A percentile compares a stretch with the other conserved stretches of the same genome.
These are phyloP conservation scores for Acorus gramineus DNA, from an alignment of 106 monocot species.

Conservation along the genomic window DNA sequence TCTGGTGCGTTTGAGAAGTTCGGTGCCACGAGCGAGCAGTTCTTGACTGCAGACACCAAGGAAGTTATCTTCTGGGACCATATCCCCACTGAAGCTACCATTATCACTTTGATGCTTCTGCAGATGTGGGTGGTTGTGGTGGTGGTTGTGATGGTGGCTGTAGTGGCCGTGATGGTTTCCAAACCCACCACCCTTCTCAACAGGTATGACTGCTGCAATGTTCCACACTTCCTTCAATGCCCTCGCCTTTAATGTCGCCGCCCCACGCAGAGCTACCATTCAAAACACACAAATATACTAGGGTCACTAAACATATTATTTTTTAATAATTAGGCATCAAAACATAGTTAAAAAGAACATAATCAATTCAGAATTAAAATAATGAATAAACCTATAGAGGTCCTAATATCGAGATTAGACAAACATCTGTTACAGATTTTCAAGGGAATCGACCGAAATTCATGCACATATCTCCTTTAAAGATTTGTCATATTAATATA, in stretches of 20 bases:
- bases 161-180: conserved; percentile 7
- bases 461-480: too few species aligned
- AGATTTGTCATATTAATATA: too few species aligned
- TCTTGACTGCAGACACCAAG: conserved; percentile 68
- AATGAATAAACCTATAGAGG: too few species aligned
- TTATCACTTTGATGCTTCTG: conserved; percentile 7
- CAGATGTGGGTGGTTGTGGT: conserved; percentile 1
- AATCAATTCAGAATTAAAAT: too few species aligned
- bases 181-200: conserved; percentile 52
- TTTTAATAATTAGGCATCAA: too few species aligned
- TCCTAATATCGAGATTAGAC: too few species aligned
- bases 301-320: background rate
- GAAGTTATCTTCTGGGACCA: conserved; percentile 41
- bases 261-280: conserved; percentile 64
- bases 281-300: background rate
- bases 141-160: background rate
- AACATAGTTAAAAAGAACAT: too few species aligned
- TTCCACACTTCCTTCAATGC: conserved; percentile 96
- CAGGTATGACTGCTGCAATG: conserved; percentile 82
- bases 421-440: too few species aligned
- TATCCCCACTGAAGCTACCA: conserved; percentile 32
- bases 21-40: conserved; percentile 67
- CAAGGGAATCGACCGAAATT: too few species aligned
- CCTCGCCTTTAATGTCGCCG: conserved; percentile 81
- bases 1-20: conserved; percentile 86